A percentile compares a stretch with the other conserved stretches of the same genome.
Evolutionary conservation across 1,284 basidiomycete species (phyloP).

Genomic region (Leccinum pachyderme): DNA sequence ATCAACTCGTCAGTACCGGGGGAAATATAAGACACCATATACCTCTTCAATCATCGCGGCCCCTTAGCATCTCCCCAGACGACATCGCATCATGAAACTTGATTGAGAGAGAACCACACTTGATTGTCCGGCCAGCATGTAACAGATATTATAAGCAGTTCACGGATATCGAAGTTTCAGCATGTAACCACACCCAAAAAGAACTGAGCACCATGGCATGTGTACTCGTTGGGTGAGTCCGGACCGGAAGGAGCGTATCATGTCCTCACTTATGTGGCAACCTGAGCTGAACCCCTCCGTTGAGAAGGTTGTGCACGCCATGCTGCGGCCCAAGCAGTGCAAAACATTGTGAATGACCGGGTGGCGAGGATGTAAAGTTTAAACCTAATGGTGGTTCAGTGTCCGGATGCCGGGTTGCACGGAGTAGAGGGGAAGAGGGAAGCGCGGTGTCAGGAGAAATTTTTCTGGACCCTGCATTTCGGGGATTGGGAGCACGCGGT

Average conservation of each 20-base stretch:
- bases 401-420: background rate
- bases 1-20: background rate
- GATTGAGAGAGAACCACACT: too few species aligned
- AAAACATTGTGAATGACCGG: background rate
- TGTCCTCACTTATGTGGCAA: background rate
- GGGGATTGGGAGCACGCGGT: background rate
- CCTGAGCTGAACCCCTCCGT: background rate
- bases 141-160: too few species aligned
- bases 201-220: too few species aligned
- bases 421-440: background rate
- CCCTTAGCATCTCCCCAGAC: constrained; percentile 23
- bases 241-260: background rate
- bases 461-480: background rate
- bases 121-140: too few species aligned
- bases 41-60: constrained; percentile 42
- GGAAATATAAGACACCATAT: background rate
- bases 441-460: background rate
- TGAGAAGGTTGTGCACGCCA: constrained; percentile 15
- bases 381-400: background rate
- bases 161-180: too few species aligned
- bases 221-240: background rate
- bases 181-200: too few species aligned
- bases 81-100: constrained; percentile 34
- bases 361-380: background rate
- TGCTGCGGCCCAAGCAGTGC: background rate